Evolutionary conservation across 179 eudicot genomes (phyloP).

Genomic region (Amaranthus tricolor): DNA sequence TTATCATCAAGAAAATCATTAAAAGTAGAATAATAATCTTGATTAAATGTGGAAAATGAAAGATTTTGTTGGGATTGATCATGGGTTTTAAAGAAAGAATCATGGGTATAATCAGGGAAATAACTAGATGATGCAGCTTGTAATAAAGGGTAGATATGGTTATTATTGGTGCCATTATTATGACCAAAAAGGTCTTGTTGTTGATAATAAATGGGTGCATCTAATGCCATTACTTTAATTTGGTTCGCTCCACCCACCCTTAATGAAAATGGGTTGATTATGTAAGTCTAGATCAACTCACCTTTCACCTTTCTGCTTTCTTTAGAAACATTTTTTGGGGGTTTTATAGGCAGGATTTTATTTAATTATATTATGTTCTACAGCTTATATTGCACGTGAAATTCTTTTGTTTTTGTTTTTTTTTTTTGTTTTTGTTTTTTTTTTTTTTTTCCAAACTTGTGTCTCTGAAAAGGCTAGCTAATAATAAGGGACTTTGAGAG

Average conservation of each 20-base stretch:
- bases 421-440: background rate
- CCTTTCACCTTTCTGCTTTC: slow-evolving; percentile 11
- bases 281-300: background rate
- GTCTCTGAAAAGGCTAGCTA: background rate
- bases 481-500: too few species aligned
- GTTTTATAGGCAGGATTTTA: slow-evolving; percentile 23
- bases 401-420: background rate
- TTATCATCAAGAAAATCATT: background rate
- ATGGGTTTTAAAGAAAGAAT: background rate
- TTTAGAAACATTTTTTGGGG: slow-evolving; percentile 19
- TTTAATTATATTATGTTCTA: slow-evolving; percentile 15
- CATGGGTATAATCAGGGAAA: slow-evolving; percentile 11
- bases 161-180: slow-evolving; percentile 11
- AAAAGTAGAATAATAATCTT: background rate
- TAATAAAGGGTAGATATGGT: slow-evolving; percentile 23
- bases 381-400: slow-evolving; percentile 38
- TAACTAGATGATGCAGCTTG: slow-evolving; percentile 14
- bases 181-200: slow-evolving; percentile 32
- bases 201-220: slow-evolving; percentile 31
- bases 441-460: background rate
- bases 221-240: slow-evolving; percentile 30
- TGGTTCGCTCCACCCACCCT: slow-evolving; percentile 2
- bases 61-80: background rate
- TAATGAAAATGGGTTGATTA: slow-evolving; percentile 19
- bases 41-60: background rate